These are phyloP conservation scores for Backusella parvicylindrica DNA, from an alignment of 192 early-diverging fungal species.

Conservation along the genomic window DNA sequence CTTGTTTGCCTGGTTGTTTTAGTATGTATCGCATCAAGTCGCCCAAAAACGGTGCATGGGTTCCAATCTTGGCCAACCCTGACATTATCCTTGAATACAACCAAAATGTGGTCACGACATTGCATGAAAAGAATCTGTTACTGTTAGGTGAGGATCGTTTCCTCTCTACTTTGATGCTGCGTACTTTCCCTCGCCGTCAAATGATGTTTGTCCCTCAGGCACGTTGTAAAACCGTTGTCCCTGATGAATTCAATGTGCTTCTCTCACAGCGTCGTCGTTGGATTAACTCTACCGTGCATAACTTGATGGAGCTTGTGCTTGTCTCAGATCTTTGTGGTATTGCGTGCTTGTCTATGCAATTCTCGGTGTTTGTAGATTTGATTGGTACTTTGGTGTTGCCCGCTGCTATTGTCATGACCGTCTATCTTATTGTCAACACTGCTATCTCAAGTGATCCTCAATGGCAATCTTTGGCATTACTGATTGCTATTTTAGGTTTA, in stretches of 20 bases:
- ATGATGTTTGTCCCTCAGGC: conserved; percentile 87
- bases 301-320: conserved; percentile 82
- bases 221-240: conserved; percentile 81
- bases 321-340: conserved; percentile 88
- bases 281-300: conserved; percentile 96
- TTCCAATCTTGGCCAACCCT: conserved; percentile 85
- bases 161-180: conserved; percentile 81
- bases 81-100: conserved; percentile 82
- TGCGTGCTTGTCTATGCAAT: conserved; percentile 87
- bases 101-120: conserved; percentile 73
- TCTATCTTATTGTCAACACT: conserved; percentile 53
- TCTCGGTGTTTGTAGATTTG: conserved; percentile 70
- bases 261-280: conserved; percentile 90
- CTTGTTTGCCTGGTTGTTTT: conserved; percentile 96
- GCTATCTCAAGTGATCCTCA: conserved; percentile 27
- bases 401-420: conserved; percentile 50
- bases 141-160: conserved; percentile 88
- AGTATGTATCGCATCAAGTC: conserved; percentile 97
- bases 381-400: conserved; percentile 74
- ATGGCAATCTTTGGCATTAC: conserved; percentile 60
- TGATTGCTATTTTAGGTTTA: conserved; percentile 78
- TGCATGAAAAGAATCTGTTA: conserved; percentile 84
- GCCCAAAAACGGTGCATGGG: conserved; percentile 66
- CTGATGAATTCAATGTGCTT: conserved; percentile 76
- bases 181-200: conserved; percentile 82